These are phyloP conservation scores for Aspergillus sp. DNA, from an alignment of 2,329 filamentous ascomycete genomes.

Conservation along the genomic window DNA sequence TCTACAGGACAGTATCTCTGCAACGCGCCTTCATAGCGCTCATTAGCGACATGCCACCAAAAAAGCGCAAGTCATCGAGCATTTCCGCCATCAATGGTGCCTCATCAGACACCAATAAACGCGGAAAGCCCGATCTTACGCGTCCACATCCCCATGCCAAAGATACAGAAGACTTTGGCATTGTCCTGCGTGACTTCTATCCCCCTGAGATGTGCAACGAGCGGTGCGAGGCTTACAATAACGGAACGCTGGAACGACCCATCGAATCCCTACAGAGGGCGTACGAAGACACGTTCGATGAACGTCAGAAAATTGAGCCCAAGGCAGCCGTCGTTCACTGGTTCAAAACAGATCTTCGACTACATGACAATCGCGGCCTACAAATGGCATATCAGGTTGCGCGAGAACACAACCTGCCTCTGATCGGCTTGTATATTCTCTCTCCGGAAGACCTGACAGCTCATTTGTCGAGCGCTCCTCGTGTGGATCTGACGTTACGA, in stretches of 20 bases:
- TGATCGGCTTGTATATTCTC: slow-evolving; percentile 76
- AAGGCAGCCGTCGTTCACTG: slow-evolving; percentile 76
- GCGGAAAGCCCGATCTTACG: slow-evolving; percentile 18
- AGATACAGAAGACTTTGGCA: slow-evolving; percentile 56
- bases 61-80: slow-evolving; percentile 29
- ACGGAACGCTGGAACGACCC: slow-evolving; percentile 69
- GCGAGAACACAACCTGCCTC: slow-evolving; percentile 65
- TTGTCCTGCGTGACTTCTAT: slow-evolving; percentile 75
- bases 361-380: slow-evolving; percentile 72
- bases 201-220: slow-evolving; percentile 82
- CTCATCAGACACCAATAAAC: slow-evolving; percentile 22
- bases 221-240: slow-evolving; percentile 72
- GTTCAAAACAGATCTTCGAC: slow-evolving; percentile 83
- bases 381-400: slow-evolving; percentile 68
- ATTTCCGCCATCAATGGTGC: slow-evolving; percentile 9
- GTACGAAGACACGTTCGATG: slow-evolving; percentile 60
- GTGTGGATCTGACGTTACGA: slow-evolving; percentile 80
- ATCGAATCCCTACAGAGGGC: slow-evolving; percentile 67
- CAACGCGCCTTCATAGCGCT: background rate
- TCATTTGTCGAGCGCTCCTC: slow-evolving; percentile 70
- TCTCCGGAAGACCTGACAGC: slow-evolving; percentile 84
- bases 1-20: background rate
- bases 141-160: slow-evolving; percentile 39
- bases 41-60: slow-evolving; percentile 22
- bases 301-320: slow-evolving; percentile 55